Conservation (phyloP, 2,329 filamentous ascomycete genomes). For the Trichoderma cornu-damae region DNA sequence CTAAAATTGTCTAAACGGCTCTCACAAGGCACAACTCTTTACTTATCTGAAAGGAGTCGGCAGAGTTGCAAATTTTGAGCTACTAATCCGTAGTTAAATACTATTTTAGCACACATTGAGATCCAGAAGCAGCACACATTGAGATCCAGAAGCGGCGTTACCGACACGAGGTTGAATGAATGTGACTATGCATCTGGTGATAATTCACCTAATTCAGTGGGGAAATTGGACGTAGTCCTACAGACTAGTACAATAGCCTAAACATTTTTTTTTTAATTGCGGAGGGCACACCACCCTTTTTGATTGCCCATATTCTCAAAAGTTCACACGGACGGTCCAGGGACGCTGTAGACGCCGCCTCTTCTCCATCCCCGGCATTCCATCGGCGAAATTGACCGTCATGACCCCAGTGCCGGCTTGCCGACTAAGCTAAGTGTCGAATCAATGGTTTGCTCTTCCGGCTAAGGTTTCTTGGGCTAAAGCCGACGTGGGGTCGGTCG, state of each 20-base stretch:
- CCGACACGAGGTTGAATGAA: not conserved
- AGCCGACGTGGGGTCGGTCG: not conserved
- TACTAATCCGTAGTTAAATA: not conserved
- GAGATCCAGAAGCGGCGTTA: not conserved
- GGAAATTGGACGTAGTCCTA: too few relatives aligned
- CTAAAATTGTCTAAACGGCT: not conserved
- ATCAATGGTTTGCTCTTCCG: slow-evolving; percentile 8
- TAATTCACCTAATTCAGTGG: slow-evolving; percentile 13
- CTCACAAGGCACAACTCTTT: not conserved
- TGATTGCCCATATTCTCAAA: not conserved
- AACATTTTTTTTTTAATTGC: slow-evolving; percentile 10
- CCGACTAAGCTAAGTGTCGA: slow-evolving; percentile 6
- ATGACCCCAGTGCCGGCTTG: slow-evolving; percentile 12
- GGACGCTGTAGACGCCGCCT: not conserved
- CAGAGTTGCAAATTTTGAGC: not conserved
- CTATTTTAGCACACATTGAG: not conserved
- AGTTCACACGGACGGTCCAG: not conserved
- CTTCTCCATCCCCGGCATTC: slow-evolving; percentile 12
- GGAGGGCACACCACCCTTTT: slow-evolving; percentile 1
- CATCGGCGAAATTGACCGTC: slow-evolving; percentile 11
- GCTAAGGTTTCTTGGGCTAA: not conserved
- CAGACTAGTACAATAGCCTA: slow-evolving; percentile 6
- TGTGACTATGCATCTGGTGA: slow-evolving; percentile 2
- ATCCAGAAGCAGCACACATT: not conserved
- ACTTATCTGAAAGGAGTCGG: not conserved